Evolutionary conservation across 176 grass and related monocot species (phyloP).

Genomic region (Cenchrus purpureus): DNA sequence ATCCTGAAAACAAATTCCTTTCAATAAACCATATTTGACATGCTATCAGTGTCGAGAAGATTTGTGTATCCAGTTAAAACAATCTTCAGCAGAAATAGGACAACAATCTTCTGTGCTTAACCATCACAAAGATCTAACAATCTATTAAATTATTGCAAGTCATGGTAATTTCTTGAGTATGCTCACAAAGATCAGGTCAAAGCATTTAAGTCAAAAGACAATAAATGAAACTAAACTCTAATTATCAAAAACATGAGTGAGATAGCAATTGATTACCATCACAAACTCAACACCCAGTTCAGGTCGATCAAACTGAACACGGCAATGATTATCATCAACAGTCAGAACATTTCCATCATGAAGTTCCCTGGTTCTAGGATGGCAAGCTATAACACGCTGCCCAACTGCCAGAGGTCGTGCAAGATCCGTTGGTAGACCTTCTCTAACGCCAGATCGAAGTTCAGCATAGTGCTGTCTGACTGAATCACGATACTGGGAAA

Average conservation of each 20-base stretch:
- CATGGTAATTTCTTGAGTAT: conserved; percentile 19
- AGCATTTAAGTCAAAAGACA: conserved; percentile 29
- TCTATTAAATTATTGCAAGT: background rate
- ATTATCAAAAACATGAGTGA: conserved; percentile 9
- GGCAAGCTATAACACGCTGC: conserved; percentile 86
- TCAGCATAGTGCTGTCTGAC: conserved; percentile 90
- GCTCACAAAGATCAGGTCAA: conserved; percentile 12
- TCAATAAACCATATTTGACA: conserved; percentile 37
- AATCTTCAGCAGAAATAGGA: background rate
- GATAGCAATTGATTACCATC: conserved; percentile 63
- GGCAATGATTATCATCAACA: conserved; percentile 64
- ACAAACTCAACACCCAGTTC: conserved; percentile 86
- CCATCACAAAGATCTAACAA: background rate
- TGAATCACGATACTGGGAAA: conserved; percentile 85
- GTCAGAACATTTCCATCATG: conserved; percentile 91
- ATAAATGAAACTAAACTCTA: conserved; percentile 21
- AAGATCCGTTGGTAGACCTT: conserved; percentile 91
- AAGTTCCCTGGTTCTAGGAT: conserved; percentile 96
- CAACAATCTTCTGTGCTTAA: background rate
- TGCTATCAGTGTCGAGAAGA: conserved; percentile 2
- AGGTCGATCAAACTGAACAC: conserved; percentile 90
- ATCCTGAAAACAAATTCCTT: conserved; percentile 66
- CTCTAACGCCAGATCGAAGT: conserved; percentile 74
- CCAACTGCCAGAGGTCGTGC: conserved; percentile 85
- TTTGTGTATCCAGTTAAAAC: background rate